Base-by-base conservation (phyloP, 768 basidiomycete genomes). In the Rhodotorula taiwanensis region DNA sequence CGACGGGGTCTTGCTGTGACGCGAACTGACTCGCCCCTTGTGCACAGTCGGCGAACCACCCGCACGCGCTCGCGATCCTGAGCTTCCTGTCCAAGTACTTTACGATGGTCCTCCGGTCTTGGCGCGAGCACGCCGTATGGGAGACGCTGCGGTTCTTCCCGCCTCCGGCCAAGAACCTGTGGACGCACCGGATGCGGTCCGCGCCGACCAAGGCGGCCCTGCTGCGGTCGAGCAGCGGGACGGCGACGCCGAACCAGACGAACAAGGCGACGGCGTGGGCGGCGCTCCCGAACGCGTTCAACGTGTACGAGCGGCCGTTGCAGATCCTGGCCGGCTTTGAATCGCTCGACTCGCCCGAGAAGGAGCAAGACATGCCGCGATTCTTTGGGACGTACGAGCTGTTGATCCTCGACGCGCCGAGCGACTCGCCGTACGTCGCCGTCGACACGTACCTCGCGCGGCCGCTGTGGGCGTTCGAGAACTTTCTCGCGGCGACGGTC, bases 111-210 rank as follows among this genome's bases (percentile, higher is more conserved):
- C 52, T 52, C 4, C 52, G 64, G 27, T 25, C 57, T 16, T 39
- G 36, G 18, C 60, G 60, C 18, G 44, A 34, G 5, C 45, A 52
- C 28, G 10, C 53, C 20, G 25, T 53, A 18, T 43, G 61, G 18
- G n/a, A 36, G 27, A 50, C 57, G 6, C 30, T 60, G 42, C 21
- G 42, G 11, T 15, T 16, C 42, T 15, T 43, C 30, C 64, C 68
- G 8, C 36, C 36, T 9, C 64, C 64, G 4, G n/a, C 60, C 8
- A 42, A 58, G 7, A 57, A 66, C 34, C 60, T 70, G 28, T 70
- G 68, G 68, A 63, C 64, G 57, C 55, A 64, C 9, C 68, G 68
- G 30, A 58, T 62, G 39, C 68, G 68, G 25, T 59, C 62, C 48
- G 60, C 64, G 3, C 58, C 60, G 28, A 36, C 55, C 36, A 66